A percentile compares a stretch with the other conserved stretches of the same genome.
phyloP scores from a whole-genome alignment of 768 basidiomycete genomes.

The Podaxis sp. region DNA sequence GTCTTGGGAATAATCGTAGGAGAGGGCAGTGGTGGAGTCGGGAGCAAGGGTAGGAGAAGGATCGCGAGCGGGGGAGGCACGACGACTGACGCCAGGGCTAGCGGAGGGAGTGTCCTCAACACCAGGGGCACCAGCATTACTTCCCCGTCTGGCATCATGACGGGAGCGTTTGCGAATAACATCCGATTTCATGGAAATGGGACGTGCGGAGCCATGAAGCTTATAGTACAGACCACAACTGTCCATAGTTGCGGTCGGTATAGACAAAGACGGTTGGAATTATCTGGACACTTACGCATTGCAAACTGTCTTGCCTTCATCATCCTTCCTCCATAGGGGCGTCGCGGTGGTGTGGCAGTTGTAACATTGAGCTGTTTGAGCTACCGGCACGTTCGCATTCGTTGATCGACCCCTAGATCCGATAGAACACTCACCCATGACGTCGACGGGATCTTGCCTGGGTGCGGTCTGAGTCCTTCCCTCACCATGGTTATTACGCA shows the following conservation, averaged over 20 bases:
- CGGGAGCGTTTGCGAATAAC: constrained; percentile 84
- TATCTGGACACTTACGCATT: constrained; percentile 63
- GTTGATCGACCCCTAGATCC: constrained; percentile 9
- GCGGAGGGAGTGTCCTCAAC: constrained; percentile 69
- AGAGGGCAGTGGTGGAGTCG: constrained; percentile 60
- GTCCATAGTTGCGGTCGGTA: constrained; percentile 10
- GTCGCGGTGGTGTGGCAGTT: constrained; percentile 89
- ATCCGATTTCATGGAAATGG: constrained; percentile 90
- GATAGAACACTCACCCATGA: constrained; percentile 52
- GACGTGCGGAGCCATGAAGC: constrained; percentile 78
- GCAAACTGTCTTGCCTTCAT: constrained; percentile 88
- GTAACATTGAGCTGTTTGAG: constrained; percentile 69
- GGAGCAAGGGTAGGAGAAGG: constrained; percentile 64
- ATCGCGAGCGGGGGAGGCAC: constrained; percentile 62
- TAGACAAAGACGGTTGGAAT: constrained; percentile 5
- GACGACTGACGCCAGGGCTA: constrained; percentile 69
- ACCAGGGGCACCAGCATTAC: constrained; percentile 23
- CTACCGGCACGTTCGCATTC: constrained; percentile 18
- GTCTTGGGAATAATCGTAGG: constrained; percentile 48
- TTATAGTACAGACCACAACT: constrained; percentile 86
- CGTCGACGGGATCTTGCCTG: constrained; percentile 68
- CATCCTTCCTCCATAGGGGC: constrained; percentile 87
- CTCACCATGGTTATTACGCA: constrained; percentile 76
- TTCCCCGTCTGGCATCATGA: constrained; percentile 66
- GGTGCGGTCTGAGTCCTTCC: constrained; percentile 59